These are phyloP conservation scores for Periconia sp. DNA, from an alignment of 2,329 filamentous ascomycete species.

Conservation along the genomic window DNA sequence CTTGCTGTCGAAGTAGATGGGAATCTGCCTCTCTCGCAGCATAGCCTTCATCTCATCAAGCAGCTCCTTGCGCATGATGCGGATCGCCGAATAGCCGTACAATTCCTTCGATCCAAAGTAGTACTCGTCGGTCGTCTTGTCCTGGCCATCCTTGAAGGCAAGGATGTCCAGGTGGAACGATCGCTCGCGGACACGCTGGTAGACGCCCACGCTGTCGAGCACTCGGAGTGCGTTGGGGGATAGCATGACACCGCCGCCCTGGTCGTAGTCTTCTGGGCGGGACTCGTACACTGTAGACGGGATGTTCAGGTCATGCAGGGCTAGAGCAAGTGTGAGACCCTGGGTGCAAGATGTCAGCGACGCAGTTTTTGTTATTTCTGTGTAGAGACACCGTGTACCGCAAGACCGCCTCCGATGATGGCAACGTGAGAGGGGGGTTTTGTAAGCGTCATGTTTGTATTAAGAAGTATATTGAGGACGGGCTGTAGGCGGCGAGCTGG, in stretches of 20 bases:
- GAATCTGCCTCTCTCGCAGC: slow-evolving; percentile 46
- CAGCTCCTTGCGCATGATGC: slow-evolving; percentile 59
- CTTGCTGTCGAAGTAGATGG: slow-evolving; percentile 50
- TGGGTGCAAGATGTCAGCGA: too few species aligned
- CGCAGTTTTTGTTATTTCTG: too few species aligned
- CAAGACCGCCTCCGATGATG: neutral
- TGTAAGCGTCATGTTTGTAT: neutral
- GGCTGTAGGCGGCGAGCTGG: too few species aligned
- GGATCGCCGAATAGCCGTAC: slow-evolving; percentile 60
- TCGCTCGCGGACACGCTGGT: neutral
- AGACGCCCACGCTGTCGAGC: neutral
- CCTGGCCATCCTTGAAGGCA: slow-evolving; percentile 49
- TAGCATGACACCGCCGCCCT: neutral
- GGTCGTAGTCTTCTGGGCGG: neutral
- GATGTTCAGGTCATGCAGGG: neutral
- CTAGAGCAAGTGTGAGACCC: neutral
- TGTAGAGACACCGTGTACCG: too few species aligned
- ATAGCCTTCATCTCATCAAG: slow-evolving; percentile 53
- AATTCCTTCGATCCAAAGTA: slow-evolving; percentile 23
- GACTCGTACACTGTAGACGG: neutral
- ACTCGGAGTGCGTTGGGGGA: neutral
- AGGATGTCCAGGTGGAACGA: slow-evolving; percentile 15
- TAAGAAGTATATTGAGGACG: too few species aligned
- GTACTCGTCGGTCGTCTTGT: slow-evolving; percentile 14
- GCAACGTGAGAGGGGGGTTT: neutral